phyloP scores from a whole-genome alignment of 345 rosid species.

The Pseudoturritis turrita region DNA sequence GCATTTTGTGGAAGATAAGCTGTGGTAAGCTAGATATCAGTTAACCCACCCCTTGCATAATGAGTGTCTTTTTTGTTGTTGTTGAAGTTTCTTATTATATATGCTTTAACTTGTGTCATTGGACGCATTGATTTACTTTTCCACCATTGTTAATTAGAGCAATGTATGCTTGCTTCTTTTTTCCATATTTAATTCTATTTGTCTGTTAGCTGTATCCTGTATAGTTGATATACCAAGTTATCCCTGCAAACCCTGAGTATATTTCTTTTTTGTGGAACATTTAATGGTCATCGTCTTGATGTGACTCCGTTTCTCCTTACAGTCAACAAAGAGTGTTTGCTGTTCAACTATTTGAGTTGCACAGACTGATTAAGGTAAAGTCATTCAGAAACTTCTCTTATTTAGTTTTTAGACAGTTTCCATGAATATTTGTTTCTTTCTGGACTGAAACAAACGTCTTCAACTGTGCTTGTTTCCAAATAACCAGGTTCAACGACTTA shows the following conservation, averaged over 20 bases:
- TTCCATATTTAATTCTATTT: background rate
- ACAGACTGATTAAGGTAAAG: constrained; percentile 84
- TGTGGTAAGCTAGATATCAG: constrained; percentile 15
- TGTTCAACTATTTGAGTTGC: constrained; percentile 86
- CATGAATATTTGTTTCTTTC: background rate
- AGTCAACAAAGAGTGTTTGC: constrained; percentile 96
- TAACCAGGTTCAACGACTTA: constrained; percentile 71
- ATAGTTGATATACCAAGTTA: too few relatives aligned
- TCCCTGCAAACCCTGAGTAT: too few relatives aligned
- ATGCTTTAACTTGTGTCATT: background rate
- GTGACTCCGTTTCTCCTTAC: constrained; percentile 37
- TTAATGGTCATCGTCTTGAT: constrained; percentile 11
- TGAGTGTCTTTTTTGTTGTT: background rate
- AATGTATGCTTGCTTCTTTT: background rate
- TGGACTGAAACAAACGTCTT: background rate
- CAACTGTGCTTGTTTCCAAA: constrained; percentile 6
- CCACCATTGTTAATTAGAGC: background rate
- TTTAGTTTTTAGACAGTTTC: too few relatives aligned
- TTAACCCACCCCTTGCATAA: background rate
- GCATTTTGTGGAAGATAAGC: too few relatives aligned
- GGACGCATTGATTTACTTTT: background rate
- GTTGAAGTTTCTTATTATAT: background rate
- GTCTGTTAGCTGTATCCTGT: background rate
- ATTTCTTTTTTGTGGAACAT: constrained; percentile 2
- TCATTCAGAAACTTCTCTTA: background rate